Base-by-base conservation (phyloP, 2,329 filamentous ascomycete species). In the Colletotrichum noveboracense region DNA sequence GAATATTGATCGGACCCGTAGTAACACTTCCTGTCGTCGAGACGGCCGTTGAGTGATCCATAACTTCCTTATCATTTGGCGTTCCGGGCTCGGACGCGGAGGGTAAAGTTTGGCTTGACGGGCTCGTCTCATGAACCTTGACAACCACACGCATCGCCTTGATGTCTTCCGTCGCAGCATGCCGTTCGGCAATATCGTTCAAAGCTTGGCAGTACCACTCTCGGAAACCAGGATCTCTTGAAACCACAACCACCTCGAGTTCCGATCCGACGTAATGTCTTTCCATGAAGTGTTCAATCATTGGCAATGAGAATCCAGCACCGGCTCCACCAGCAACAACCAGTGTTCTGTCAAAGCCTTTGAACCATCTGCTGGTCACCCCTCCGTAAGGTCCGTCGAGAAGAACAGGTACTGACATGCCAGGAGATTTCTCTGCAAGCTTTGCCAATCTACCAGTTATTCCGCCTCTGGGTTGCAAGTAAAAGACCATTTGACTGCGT, bases 341-440 rank as follows among this genome's bases (percentile, higher is more conserved):
- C 0, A 93, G 79, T 1, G 83, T 80, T 9, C 81, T 82, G 64
- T 90, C 86, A 66, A 86, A 87, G 1, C 81, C 80, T 0, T 80
- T 78, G 16, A 87, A 79, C 61, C 85, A 84, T 7, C 80, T 78
- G 4, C 79, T 79, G 3, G 85, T 81, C 21, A 90, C 80, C 0
- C 90, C 91, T 0, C 91, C 90, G 72, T 92, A 92, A 0, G 91
- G 91, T 0, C 91, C 91, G 55, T 93, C 91, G 1, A 93, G 76
- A 1, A 91, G 80, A 0, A 92, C 88, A 0, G 84, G 83, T 2
- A 89, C 81, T 0, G 80, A 77, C 0, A 78, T 70, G 0, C 81
- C 83, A 0, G 90, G 85, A 13, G 81, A 79, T 34, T 84, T 81
- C 7, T 76, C 65, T 0, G 87, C 87, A 7, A 86, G 70, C 1